phyloP scores from a whole-genome alignment of 1,139 yeast genomes.

The Pichia sp. region DNA sequence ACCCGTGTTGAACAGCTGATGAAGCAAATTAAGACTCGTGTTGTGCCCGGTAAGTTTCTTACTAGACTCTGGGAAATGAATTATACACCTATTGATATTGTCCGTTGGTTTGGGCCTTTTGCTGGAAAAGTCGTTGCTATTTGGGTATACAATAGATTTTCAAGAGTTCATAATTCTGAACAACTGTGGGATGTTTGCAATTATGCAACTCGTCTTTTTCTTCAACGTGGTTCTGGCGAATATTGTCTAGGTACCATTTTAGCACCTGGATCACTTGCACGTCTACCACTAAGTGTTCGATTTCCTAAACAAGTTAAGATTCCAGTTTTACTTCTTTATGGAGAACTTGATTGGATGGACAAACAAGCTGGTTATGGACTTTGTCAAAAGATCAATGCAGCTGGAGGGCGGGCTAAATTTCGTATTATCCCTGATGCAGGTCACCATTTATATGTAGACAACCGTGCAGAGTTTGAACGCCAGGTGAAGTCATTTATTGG shows the following conservation, averaged over 20 bases:
- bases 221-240: slow-evolving; percentile 32
- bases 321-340: slow-evolving; percentile 52
- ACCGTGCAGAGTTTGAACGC: slow-evolving; percentile 54
- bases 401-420: slow-evolving; percentile 30
- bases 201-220: slow-evolving; percentile 38
- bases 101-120: slow-evolving; percentile 44
- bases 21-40: slow-evolving; percentile 24
- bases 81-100: slow-evolving; percentile 40
- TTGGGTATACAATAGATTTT: slow-evolving; percentile 41
- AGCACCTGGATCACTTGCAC: slow-evolving; percentile 61
- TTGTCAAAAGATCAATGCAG: slow-evolving; percentile 34
- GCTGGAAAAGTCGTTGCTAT: slow-evolving; percentile 39
- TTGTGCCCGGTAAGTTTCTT: slow-evolving; percentile 34
- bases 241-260: slow-evolving; percentile 38
- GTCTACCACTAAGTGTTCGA: slow-evolving; percentile 66
- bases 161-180: slow-evolving; percentile 36
- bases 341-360: slow-evolving; percentile 86
- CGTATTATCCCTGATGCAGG: slow-evolving; percentile 53
- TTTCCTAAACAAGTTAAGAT: slow-evolving; percentile 37
- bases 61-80: slow-evolving; percentile 38
- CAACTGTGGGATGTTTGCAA: slow-evolving; percentile 38
- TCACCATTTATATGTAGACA: slow-evolving; percentile 75
- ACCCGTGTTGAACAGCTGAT: slow-evolving; percentile 13
- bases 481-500: slow-evolving; percentile 28
- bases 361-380: slow-evolving; percentile 60